Conservation (phyloP, 352 stramenopile species). For the Phytopythium sindhum region DNA sequence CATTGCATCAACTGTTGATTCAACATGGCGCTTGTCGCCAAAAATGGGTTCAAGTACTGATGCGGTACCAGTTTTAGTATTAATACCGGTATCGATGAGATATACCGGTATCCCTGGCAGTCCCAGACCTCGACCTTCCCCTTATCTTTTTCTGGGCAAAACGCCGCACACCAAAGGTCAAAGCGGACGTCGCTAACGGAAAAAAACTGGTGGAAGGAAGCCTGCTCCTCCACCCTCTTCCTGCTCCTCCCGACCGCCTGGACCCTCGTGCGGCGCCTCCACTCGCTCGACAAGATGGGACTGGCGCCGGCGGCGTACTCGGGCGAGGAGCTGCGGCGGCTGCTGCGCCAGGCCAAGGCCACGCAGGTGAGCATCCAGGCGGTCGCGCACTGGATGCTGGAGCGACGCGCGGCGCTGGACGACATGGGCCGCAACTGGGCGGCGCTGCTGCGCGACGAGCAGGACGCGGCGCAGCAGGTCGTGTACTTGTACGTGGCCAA, state of each 20-base stretch:
- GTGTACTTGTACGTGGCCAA: constrained; percentile 85
- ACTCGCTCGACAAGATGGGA: background rate
- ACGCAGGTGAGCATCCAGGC: constrained; percentile 84
- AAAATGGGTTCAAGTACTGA: background rate
- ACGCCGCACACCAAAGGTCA: background rate
- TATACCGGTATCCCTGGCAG: constrained; percentile 3
- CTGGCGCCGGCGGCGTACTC: constrained; percentile 27
- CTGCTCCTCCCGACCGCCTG: background rate
- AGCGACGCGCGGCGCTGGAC: constrained; percentile 41
- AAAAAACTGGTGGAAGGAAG: constrained; percentile 4
- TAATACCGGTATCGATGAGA: background rate
- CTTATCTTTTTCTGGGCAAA: background rate
- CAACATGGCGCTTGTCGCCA: background rate
- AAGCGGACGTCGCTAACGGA: background rate
- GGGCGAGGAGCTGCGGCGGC: constrained; percentile 56
- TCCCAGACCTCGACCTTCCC: background rate
- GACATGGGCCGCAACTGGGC: constrained; percentile 69
- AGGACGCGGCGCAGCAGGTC: constrained; percentile 68
- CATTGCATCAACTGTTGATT: no score
- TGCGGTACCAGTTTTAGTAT: background rate
- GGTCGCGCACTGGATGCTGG: constrained; percentile 77
- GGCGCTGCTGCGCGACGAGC: constrained; percentile 36
- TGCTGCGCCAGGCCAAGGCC: constrained; percentile 67
- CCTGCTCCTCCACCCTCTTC: background rate
- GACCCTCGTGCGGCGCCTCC: background rate